Conservation (phyloP, 148 eudicot species). For the Rhododendron ovatum region DNA sequence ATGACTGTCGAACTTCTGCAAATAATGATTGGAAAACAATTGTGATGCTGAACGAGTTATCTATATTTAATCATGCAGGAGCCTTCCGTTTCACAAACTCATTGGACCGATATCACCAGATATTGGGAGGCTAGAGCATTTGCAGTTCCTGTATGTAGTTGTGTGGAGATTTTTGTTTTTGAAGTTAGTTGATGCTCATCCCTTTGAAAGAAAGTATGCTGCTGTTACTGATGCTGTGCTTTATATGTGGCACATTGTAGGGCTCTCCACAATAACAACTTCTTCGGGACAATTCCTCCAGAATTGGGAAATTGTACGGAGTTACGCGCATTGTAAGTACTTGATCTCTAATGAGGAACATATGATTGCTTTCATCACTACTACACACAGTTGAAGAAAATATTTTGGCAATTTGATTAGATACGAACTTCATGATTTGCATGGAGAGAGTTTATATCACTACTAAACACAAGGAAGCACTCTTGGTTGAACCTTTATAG, state of each 20-base stretch:
- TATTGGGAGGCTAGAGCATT: conserved; percentile 80
- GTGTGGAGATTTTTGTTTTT: conserved; percentile 10
- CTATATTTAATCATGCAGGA: conserved; percentile 39
- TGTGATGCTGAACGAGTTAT: not conserved
- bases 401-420: not conserved
- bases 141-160: conserved; percentile 77
- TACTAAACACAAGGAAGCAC: not conserved
- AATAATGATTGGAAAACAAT: not conserved
- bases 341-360: not conserved
- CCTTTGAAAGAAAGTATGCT: not conserved
- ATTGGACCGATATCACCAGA: conserved; percentile 88
- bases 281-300: conserved; percentile 86
- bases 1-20: not conserved
- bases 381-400: not conserved
- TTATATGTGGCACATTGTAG: conserved; percentile 36
- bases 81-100: conserved; percentile 83
- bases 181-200: conserved; percentile 10
- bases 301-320: conserved; percentile 86
- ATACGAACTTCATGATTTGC: not conserved
- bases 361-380: not conserved
- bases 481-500: not conserved
- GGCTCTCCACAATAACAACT: conserved; percentile 81
- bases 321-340: conserved; percentile 80
- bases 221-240: conserved; percentile 8
- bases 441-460: not conserved